Evolutionary conservation across 2,329 filamentous ascomycete genomes (phyloP).

Genomic region (Sclerotinia glacialis): DNA sequence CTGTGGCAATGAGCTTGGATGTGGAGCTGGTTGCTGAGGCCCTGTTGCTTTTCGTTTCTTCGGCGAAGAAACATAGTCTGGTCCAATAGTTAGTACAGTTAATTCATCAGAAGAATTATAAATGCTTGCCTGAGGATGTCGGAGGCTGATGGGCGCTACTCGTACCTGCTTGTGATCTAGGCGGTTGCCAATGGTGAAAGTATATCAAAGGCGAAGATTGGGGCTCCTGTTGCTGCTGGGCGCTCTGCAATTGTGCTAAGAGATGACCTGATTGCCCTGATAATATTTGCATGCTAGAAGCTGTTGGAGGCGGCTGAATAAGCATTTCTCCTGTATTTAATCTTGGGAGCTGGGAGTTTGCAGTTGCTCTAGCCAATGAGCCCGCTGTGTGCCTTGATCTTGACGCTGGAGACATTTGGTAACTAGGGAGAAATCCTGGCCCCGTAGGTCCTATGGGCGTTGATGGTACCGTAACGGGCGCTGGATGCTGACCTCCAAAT

Average conservation of each 20-base stretch:
- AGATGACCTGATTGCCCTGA: slow-evolving; percentile 46
- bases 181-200: slow-evolving; percentile 92
- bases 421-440: slow-evolving; percentile 35
- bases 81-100: slow-evolving; percentile 37
- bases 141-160: slow-evolving; percentile 62
- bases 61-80: slow-evolving; percentile 70
- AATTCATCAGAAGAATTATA: slow-evolving; percentile 45
- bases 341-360: slow-evolving; percentile 41
- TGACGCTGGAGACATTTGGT: slow-evolving; percentile 39
- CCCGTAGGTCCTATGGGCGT: slow-evolving; percentile 34
- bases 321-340: slow-evolving; percentile 45
- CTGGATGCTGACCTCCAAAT: slow-evolving; percentile 31
- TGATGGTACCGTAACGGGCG: slow-evolving; percentile 35
- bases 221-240: slow-evolving; percentile 54
- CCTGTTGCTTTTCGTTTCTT: slow-evolving; percentile 79
- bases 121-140: slow-evolving; percentile 68
- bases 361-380: slow-evolving; percentile 33
- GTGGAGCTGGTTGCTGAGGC: slow-evolving; percentile 48
- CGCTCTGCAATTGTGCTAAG: slow-evolving; percentile 51
- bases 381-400: slow-evolving; percentile 35
- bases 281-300: slow-evolving; percentile 45
- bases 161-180: slow-evolving; percentile 58
- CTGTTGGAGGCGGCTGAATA: slow-evolving; percentile 41
- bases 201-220: slow-evolving; percentile 71
- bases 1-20: slow-evolving; percentile 47